Evolutionary conservation across 805 yeast genomes (phyloP).

Genomic region (Ogataea trehaloabstinens): DNA sequence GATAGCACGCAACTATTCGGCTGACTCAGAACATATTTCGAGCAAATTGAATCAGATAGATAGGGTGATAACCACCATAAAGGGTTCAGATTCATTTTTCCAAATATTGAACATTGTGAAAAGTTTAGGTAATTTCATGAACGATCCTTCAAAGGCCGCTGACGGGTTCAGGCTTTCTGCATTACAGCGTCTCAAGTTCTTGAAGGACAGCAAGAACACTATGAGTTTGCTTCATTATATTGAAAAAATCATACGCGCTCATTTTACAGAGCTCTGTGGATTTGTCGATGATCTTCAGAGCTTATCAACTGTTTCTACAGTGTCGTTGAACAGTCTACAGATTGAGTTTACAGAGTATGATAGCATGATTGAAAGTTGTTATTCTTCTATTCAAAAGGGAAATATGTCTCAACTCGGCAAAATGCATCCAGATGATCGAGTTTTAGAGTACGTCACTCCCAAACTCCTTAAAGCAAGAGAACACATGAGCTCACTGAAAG

Average conservation of each 20-base stretch:
- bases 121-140: constrained; percentile 78
- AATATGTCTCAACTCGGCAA: constrained; percentile 59
- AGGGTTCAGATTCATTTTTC: constrained; percentile 51
- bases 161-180: constrained; percentile 70
- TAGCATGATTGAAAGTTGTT: constrained; percentile 48
- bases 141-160: constrained; percentile 64
- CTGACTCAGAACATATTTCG: constrained; percentile 63
- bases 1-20: constrained; percentile 54
- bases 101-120: constrained; percentile 63
- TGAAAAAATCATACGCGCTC: constrained; percentile 61
- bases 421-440: constrained; percentile 66
- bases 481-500: constrained; percentile 43
- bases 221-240: constrained; percentile 73
- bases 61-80: constrained; percentile 53
- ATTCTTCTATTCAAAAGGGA: constrained; percentile 57
- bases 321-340: constrained; percentile 61
- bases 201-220: constrained; percentile 68
- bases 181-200: constrained; percentile 63
- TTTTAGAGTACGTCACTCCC: constrained; percentile 53
- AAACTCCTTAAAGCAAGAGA: constrained; percentile 34
- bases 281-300: constrained; percentile 60
- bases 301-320: constrained; percentile 53
- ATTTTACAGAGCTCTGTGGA: constrained; percentile 60
- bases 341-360: constrained; percentile 57
- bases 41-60: constrained; percentile 56